Evolutionary conservation across 371 early-diverging fungal species (phyloP).

Genomic region (Fennellomyces sp.): DNA sequence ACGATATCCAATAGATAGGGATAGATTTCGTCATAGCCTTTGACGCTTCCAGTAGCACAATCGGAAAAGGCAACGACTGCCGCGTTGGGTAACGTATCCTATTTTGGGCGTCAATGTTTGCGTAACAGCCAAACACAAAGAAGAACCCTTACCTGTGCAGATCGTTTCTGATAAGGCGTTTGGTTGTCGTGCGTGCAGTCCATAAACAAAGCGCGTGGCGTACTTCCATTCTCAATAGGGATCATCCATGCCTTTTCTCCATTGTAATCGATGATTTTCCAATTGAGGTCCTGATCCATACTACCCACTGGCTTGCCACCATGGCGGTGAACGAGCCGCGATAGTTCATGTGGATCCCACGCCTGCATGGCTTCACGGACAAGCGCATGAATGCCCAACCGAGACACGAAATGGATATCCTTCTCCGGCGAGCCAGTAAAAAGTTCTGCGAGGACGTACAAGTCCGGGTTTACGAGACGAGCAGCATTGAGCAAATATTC

Average conservation of each 20-base stretch:
- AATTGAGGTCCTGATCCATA: conserved; percentile 64
- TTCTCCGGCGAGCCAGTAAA: conserved; percentile 95
- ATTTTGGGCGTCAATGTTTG: too few species aligned
- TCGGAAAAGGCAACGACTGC: conserved; percentile 89
- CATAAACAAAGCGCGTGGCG: conserved; percentile 95
- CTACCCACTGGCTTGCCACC: conserved; percentile 89
- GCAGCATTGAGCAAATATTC: conserved; percentile 91
- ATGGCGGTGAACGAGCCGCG: conserved; percentile 85
- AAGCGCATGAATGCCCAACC: conserved; percentile 93
- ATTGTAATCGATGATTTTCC: conserved; percentile 3
- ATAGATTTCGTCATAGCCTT: conserved; percentile 94
- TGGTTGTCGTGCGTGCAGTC: conserved; percentile 99
- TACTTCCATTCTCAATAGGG: conserved; percentile 41
- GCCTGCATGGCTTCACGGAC: conserved; percentile 98
- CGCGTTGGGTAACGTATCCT: conserved; percentile 90
- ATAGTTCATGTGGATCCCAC: conserved; percentile 90
- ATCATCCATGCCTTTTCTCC: conserved; percentile 29
- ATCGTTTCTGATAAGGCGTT: conserved; percentile 90
- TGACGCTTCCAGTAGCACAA: conserved; percentile 93
- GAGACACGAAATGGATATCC: conserved; percentile 87
- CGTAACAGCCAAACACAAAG: too few species aligned
- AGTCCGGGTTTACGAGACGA: conserved; percentile 80
- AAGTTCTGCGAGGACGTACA: conserved; percentile 96
- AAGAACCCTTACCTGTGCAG: conserved; percentile 42
- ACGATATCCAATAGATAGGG: conserved; percentile 88